Evolutionary conservation across 768 basidiomycete genomes (phyloP), one percentile per base, ranked within the genome.

Genomic region (Rhizopogon vinicolor): DNA sequence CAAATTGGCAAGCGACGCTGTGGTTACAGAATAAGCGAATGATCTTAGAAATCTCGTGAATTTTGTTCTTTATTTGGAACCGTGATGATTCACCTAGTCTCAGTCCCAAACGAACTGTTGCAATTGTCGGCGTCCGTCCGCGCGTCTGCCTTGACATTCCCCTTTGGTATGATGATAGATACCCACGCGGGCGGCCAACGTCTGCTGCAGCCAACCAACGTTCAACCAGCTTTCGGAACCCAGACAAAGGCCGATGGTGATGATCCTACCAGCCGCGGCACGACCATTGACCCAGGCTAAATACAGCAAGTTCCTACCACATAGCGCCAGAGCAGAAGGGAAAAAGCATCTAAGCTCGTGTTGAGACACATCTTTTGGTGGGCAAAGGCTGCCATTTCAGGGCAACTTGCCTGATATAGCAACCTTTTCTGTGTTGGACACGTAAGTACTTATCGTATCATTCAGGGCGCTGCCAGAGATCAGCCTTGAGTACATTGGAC

Each of bases 31-130:
- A 22, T 2, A 19, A 28, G 13, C 28, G 13, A 28, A 18, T 22
- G 42, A 13, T 42, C 45, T 59, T 42, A 35, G 51, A 42, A 55
- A 65, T 44, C 41, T 37, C 35, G 22, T 41, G 58, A 65, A 63
- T 33, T 45, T 44, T 37, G 7, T 44, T 39, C 41, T 44, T 42
- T 28, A 25, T 58, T 56, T 58, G 42, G 48, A 33, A 58, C 41
- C 1, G 28, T 31, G 59, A 41, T 58, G 55, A 52, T 44, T 57
- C 50, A 54, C 40, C 40, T 1, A 7, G n/a, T 42, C 9, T 5
- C 3, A 5, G 12, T 10, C 35, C 35, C 10, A 37, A 37, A 33
- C 8, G 8, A 37, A 37, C 10, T 33, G 31, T 33, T 37, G 35
- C 3, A 37, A 37, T 37, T 37, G 9, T 37, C 35, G 35, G 35